phyloP scores from a whole-genome alignment of 495 filamentous ascomycete genomes.

The Elaphomyces granulatus region DNA sequence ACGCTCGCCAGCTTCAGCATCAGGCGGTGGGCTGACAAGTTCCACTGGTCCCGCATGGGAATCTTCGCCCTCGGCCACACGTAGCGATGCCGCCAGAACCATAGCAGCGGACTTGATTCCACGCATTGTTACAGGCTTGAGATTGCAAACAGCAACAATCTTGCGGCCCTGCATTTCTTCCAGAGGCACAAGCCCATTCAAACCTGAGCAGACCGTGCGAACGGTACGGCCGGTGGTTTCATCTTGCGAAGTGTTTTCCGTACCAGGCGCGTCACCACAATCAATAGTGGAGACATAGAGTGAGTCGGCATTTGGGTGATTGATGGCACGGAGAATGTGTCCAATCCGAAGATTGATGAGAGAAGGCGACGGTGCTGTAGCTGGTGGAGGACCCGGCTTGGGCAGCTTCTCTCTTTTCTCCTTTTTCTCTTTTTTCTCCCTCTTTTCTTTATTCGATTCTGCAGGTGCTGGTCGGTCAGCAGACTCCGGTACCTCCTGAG shows the following conservation, averaged over 20 bases:
- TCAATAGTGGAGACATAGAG: constrained; percentile 95
- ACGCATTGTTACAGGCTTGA: constrained; percentile 98
- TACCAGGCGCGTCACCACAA: constrained; percentile 74
- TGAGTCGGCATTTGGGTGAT: constrained; percentile 92
- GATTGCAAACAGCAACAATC: constrained; percentile 87
- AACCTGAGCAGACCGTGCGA: constrained; percentile 88
- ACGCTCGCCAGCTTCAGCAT: constrained; percentile 64
- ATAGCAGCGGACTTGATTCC: constrained; percentile 91
- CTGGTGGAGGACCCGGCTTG: constrained; percentile 46
- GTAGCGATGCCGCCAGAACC: constrained; percentile 89
- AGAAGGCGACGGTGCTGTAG: constrained; percentile 60
- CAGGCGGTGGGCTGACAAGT: constrained; percentile 75
- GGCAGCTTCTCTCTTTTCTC: constrained; percentile 58
- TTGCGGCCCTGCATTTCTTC: constrained; percentile 94
- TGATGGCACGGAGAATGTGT: constrained; percentile 87
- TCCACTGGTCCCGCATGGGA: constrained; percentile 84
- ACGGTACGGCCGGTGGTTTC: constrained; percentile 79
- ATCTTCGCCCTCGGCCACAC: constrained; percentile 59
- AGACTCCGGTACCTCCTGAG: constrained; percentile 26
- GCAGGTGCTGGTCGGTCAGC: constrained; percentile 23
- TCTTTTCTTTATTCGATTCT: constrained; percentile 28
- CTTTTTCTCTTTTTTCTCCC: constrained; percentile 77
- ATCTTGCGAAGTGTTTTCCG: constrained; percentile 60
- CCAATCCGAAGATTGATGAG: constrained; percentile 92
- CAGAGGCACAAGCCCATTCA: constrained; percentile 83